phyloP scores from a whole-genome alignment of 2,329 filamentous ascomycete species.

The Exophiala oligosperma region DNA sequence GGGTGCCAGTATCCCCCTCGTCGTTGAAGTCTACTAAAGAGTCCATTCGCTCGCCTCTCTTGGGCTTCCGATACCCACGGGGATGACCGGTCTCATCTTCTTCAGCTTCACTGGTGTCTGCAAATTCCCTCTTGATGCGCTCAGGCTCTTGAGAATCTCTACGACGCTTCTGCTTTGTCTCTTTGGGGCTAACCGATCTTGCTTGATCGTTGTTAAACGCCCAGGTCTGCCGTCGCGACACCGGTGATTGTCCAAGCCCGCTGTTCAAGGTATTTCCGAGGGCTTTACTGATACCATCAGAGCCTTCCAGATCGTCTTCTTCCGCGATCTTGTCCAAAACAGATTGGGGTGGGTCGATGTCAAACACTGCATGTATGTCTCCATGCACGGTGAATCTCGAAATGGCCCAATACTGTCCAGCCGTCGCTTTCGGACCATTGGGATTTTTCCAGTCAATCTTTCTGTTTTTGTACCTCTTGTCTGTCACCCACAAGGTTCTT shows the following conservation, averaged over 20 bases:
- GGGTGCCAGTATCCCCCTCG: conserved; percentile 6
- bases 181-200: conserved; percentile 7
- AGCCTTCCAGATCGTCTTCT: conserved; percentile 54
- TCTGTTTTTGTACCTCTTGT: conserved; percentile 11
- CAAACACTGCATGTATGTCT: conserved; percentile 72
- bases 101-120: conserved; percentile 18
- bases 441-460: conserved; percentile 26
- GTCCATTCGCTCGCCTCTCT: conserved; percentile 21
- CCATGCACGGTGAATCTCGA: conserved; percentile 69
- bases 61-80: conserved; percentile 12
- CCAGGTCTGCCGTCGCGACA: conserved; percentile 10
- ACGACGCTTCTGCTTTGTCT: conserved; percentile 1
- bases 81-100: conserved; percentile 18
- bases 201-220: conserved; percentile 1
- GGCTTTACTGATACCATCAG: conserved; percentile 14
- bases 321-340: conserved; percentile 58
- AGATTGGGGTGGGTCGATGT: conserved; percentile 65
- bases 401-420: conserved; percentile 60
- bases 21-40: conserved; percentile 22
- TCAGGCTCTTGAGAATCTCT: conserved; percentile 7
- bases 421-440: conserved; percentile 21
- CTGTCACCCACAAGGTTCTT: conserved; percentile 59
- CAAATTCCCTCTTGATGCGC: conserved; percentile 23
- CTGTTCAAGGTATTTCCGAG: conserved; percentile 9
- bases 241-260: conserved; percentile 3